Base-by-base conservation (phyloP, 352 stramenopile species). In the Phytophthora europaea region DNA sequence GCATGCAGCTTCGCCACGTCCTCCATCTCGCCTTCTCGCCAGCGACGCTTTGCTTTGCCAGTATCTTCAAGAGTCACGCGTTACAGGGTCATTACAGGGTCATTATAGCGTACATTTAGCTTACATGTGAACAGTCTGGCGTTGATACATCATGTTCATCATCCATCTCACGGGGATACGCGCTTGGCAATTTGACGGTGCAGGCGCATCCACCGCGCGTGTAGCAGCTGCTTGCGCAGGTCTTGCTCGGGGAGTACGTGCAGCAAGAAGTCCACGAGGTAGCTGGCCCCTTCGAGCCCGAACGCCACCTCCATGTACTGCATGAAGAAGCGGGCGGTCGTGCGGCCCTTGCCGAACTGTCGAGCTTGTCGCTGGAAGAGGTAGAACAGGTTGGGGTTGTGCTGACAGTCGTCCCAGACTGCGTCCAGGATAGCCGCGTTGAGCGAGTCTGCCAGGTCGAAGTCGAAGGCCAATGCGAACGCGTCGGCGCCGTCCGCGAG, bases 251-350 rank as follows among this genome's bases (percentile, higher is more conserved):
- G 89, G 28, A 96, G 76, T 22, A 96, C 87, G 54, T 95, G 79
- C 34, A 95, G 79, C 57, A 96, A 53, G 61, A 96, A 94, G 66
- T 96, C 89, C 16, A 94, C 86, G 20, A 96, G 79, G 60, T 95
- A 96, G 16, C 70, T 78, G 1, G 84, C 88, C 33, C 88, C 88
- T 22, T 93, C 85, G 34, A 88, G 43, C 38, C 88, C 86, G 64
- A 96, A 96, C n/a, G 87, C 83, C 15, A 94, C 70, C 55, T 94
- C 89, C 22, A 96, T 59, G 65, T 95, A 96, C 74, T 93, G 84
- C 62, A 91, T 81, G 47, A 94, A 96, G 56, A 87, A 81, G 18
- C 51, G 70, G 6, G 84, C 87, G 1, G 85, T 79, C 3, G 77
- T 90, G 18, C 79, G 76, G 9, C 76, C 76, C 52, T 92, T 91